phyloP scores from a whole-genome alignment of 1,284 basidiomycete species.

The Cystobasidiaceae sp. region DNA sequence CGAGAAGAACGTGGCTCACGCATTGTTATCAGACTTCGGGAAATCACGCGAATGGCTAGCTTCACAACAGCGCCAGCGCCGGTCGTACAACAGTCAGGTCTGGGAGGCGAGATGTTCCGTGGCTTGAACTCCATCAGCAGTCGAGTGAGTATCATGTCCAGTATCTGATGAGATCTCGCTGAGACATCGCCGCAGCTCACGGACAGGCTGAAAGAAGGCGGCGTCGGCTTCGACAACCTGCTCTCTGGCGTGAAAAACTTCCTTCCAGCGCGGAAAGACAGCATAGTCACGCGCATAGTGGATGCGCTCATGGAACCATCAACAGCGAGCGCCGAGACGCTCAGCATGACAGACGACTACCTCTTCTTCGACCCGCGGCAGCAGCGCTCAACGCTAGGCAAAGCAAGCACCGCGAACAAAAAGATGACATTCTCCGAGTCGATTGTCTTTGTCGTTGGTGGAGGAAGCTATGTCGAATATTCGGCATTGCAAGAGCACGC shows the following conservation, averaged over 20 bases:
- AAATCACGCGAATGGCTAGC: constrained; percentile 85
- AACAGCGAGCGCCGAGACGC: constrained; percentile 80
- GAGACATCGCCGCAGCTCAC: constrained; percentile 58
- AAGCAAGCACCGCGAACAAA: constrained; percentile 45
- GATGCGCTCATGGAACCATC: constrained; percentile 97
- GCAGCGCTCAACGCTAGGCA: constrained; percentile 51
- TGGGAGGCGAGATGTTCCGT: constrained; percentile 68
- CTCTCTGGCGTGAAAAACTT: constrained; percentile 98
- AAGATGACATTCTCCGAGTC: constrained; percentile 72
- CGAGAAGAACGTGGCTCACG: background rate
- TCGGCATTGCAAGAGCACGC: constrained; percentile 93
- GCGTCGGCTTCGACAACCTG: constrained; percentile 75
- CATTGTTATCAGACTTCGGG: constrained; percentile 57
- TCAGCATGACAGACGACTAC: constrained; percentile 95
- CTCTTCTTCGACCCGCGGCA: constrained; percentile 87
- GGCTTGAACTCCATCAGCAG: constrained; percentile 91
- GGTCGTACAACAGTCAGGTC: constrained; percentile 44
- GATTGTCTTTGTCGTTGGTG: constrained; percentile 92
- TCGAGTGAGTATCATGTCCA: constrained; percentile 55
- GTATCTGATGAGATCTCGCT: background rate
- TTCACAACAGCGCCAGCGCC: constrained; percentile 68
- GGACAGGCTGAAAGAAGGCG: constrained; percentile 87
- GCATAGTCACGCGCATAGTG: constrained; percentile 84
- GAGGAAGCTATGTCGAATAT: constrained; percentile 95
- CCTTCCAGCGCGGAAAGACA: constrained; percentile 87